Evolutionary conservation across 1,284 basidiomycete species (phyloP), one percentile per base, ranked within the genome.

Genomic region (Trichosporon sp.): DNA sequence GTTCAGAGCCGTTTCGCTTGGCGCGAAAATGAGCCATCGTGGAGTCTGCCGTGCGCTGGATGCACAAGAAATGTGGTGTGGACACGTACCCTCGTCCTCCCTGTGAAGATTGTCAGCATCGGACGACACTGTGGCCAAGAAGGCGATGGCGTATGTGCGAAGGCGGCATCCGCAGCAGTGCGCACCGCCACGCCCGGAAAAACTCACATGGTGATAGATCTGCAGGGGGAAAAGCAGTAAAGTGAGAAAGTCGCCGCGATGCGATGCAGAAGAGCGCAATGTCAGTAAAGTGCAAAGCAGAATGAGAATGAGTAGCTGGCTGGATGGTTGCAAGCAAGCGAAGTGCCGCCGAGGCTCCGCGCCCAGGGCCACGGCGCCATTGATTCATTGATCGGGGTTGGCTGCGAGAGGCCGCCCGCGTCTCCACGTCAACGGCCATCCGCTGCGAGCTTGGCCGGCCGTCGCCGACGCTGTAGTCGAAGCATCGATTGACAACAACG

Each of bases 21-120:
- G 37, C 37, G n/a, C n/a, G n/a, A 40, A 19, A 19, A 16, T 19
- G 8, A n/a, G 40, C 16, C 40, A 23, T 44, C 52, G 52, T n/a
- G 11, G 8, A 13, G 13, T 27, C 31, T n/a, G 52, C 52, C 52
- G 31, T 40, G 56, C 40, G 40, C 40, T 21, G 16, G 11, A 44
- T 44, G 40, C 14, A 34, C 44, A 46, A 56, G 27, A 44, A 46
- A n/a, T n/a, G 60, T 23, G 29, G 19, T 27, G 8, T 14, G 40
- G 16, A 27, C 46, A 71, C 73, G 56, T 44, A 76, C 73, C 74
- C 64, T 79, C 77, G 72, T 79, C 77, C 70, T 79, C 77, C 77
- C 73, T 78, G 63, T 60, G 31, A 34, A 44, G 16, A 44, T 16
- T 16, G 65, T 67, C 60, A 67, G 65, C 59, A 19, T 34, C 33